Conservation (phyloP, 2,329 filamentous ascomycete species). For the Calonectria fujianensis region DNA sequence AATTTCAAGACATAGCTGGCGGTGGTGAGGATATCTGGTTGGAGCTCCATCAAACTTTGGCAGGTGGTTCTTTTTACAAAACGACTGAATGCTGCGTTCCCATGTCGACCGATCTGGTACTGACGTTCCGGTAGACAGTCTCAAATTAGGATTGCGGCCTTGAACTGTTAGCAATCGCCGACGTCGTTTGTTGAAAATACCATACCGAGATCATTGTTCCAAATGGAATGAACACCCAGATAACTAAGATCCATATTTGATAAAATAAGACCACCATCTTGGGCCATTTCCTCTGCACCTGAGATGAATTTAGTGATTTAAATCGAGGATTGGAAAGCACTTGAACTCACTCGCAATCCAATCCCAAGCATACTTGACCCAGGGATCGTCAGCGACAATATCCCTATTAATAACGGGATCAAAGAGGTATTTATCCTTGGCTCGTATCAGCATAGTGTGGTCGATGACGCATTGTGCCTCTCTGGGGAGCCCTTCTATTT, state of each 20-base stretch:
- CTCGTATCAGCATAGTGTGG: conserved; percentile 75
- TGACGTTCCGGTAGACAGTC: conserved; percentile 67
- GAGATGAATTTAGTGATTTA: conserved; percentile 45
- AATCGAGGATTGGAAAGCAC: background rate
- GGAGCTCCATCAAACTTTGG: conserved; percentile 77
- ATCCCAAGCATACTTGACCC: conserved; percentile 87
- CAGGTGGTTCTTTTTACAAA: conserved; percentile 78
- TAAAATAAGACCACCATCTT: conserved; percentile 81
- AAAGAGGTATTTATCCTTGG: conserved; percentile 78
- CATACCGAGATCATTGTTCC: conserved; percentile 80
- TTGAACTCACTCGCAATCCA: conserved; percentile 79
- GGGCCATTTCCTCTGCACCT: conserved; percentile 79
- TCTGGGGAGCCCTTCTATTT: conserved; percentile 68
- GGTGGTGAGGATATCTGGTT: conserved; percentile 80
- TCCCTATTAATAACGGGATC: conserved; percentile 79
- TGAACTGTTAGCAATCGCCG: conserved; percentile 33
- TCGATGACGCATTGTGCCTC: conserved; percentile 73
- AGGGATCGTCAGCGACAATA: conserved; percentile 82
- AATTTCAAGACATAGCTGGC: conserved; percentile 84
- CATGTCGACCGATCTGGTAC: conserved; percentile 72
- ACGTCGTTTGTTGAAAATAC: background rate
- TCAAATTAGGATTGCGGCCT: conserved; percentile 70
- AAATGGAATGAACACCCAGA: conserved; percentile 83
- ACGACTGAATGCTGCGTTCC: conserved; percentile 77
- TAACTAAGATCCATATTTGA: conserved; percentile 83